These are phyloP conservation scores for Carex littledalei DNA, from an alignment of 176 grass and related monocot species.

Conservation along the genomic window DNA sequence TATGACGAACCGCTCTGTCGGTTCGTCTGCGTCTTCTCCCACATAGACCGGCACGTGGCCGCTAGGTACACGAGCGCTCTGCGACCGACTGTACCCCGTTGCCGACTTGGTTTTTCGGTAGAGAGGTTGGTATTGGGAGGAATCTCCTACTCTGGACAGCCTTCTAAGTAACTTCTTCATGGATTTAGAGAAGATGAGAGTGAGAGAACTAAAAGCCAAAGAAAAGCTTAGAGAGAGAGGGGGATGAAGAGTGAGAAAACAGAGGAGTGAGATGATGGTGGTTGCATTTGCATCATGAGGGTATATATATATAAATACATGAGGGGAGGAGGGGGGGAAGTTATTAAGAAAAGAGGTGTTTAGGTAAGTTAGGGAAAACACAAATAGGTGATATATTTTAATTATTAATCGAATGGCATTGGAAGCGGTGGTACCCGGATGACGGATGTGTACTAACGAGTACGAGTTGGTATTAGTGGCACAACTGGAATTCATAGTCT, in stretches of 20 bases:
- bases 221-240: not conserved
- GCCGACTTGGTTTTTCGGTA: not conserved
- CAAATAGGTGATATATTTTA: not conserved
- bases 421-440: constrained; percentile 10
- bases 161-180: constrained; percentile 61
- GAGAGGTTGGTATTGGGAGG: constrained; percentile 41
- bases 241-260: not conserved
- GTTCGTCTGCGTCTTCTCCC: constrained; percentile 53
- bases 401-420: not conserved
- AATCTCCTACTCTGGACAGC: constrained; percentile 64
- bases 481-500: not conserved
- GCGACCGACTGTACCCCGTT: constrained; percentile 7
- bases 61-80: constrained; percentile 26
- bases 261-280: not conserved
- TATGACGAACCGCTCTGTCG: constrained; percentile 73
- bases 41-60: constrained; percentile 82
- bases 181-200: not conserved
- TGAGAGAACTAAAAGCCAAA: not conserved
- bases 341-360: constrained; percentile 4
- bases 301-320: constrained; percentile 10
- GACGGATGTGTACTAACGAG: constrained; percentile 18
- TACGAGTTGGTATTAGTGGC: not conserved
- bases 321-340: not conserved
- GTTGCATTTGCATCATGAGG: not conserved
- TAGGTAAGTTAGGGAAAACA: not conserved